A percentile compares a stretch with the other conserved stretches of the same genome.
These are phyloP conservation scores for Ophiostoma novo-ulmi DNA, from an alignment of 2,329 filamentous ascomycete genomes.

Conservation along the genomic window DNA sequence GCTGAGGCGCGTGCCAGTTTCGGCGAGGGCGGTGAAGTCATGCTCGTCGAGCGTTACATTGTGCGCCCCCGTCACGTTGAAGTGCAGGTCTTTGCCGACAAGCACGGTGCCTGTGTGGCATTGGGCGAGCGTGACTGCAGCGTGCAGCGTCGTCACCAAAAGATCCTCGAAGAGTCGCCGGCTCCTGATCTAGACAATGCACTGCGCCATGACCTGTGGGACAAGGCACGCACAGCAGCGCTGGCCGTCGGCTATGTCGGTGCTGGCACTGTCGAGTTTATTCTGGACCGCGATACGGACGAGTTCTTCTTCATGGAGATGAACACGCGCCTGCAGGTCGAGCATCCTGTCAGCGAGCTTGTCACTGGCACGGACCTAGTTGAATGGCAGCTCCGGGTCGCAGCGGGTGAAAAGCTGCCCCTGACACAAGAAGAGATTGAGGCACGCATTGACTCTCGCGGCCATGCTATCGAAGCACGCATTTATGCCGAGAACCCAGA, in stretches of 20 bases:
- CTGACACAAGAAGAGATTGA: constrained; percentile 62
- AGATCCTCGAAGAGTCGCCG: constrained; percentile 85
- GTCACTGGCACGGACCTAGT: constrained; percentile 71
- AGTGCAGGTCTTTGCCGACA: constrained; percentile 85
- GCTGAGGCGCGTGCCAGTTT: constrained; percentile 74
- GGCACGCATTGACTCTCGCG: constrained; percentile 64
- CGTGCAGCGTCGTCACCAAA: constrained; percentile 80
- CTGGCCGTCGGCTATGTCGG: constrained; percentile 81
- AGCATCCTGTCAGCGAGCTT: constrained; percentile 83
- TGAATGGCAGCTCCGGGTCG: constrained; percentile 87
- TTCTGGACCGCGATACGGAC: constrained; percentile 75
- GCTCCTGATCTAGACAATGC: constrained; percentile 61
- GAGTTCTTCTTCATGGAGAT: constrained; percentile 81
- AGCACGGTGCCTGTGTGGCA: constrained; percentile 70
- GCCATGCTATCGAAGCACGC: constrained; percentile 88
- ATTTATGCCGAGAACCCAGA: constrained; percentile 96
- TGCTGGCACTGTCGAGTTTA: constrained; percentile 85
- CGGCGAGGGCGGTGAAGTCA: constrained; percentile 70
- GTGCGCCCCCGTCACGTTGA: constrained; percentile 77
- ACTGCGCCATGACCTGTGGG: constrained; percentile 58
- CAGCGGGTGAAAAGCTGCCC: constrained; percentile 53
- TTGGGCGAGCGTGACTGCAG: constrained; percentile 86
- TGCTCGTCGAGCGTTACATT: constrained; percentile 81
- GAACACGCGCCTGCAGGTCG: constrained; percentile 87
- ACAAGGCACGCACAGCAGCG: constrained; percentile 60